A percentile compares a stretch with the other conserved stretches of the same genome.
Evolutionary conservation across 163 green algal species (phyloP).

Genomic region (Prototheca cutis): DNA sequence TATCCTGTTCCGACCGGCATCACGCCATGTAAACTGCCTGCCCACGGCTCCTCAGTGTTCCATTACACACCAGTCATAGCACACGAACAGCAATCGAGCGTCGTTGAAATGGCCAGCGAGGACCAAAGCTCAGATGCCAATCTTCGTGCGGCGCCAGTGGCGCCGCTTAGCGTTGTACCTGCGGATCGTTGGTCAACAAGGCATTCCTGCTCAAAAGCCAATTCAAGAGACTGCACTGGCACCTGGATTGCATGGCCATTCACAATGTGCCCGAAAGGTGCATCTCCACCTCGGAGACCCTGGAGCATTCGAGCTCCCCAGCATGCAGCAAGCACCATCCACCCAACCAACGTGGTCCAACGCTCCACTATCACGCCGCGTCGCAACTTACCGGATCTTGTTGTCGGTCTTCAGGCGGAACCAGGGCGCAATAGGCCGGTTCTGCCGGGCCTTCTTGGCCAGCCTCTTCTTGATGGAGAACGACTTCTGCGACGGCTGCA

Average conservation of each 20-base stretch:
- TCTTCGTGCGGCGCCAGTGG: constrained; percentile 96
- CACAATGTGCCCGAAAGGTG: no score
- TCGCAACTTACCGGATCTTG: constrained; percentile 83
- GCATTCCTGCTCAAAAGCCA: no score
- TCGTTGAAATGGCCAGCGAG: background rate
- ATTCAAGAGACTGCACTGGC: no score
- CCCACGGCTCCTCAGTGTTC: no score
- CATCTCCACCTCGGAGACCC: no score
- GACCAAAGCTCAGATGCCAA: constrained; percentile 88
- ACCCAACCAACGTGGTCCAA: no score
- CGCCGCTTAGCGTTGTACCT: constrained; percentile 97
- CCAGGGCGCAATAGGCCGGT: constrained; percentile 70
- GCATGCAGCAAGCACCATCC: background rate
- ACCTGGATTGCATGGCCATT: no score
- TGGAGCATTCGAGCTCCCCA: background rate
- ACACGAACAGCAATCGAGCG: no score
- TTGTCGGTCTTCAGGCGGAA: constrained; percentile 94
- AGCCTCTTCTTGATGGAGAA: constrained; percentile 86
- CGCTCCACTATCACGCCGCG: no score
- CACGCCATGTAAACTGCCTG: no score
- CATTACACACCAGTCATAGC: no score
- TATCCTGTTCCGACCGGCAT: no score
- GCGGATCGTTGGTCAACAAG: constrained; percentile 4
- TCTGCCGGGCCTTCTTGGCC: constrained; percentile 97
- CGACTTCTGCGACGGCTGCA: constrained; percentile 89